These are phyloP conservation scores for Candida koratica DNA, from an alignment of 805 yeast genomes.

Conservation along the genomic window DNA sequence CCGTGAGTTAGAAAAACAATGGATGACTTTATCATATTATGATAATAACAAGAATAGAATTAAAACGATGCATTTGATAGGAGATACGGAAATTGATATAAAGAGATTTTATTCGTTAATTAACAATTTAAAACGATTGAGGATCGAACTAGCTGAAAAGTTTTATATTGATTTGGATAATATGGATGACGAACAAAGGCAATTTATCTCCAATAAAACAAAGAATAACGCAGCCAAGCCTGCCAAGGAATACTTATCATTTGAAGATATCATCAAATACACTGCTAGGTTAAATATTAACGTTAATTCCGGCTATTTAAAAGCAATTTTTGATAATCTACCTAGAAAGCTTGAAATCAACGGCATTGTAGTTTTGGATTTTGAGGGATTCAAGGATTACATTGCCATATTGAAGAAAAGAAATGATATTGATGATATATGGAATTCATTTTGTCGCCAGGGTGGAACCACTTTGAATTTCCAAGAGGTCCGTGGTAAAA, in stretches of 20 bases:
- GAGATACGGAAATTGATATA: conserved; percentile 58
- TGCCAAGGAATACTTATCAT: conserved; percentile 39
- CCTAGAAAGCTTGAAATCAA: conserved; percentile 28
- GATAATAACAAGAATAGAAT: conserved; percentile 57
- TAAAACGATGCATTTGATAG: conserved; percentile 77
- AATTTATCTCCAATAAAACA: conserved; percentile 23
- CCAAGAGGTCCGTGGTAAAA: conserved; percentile 46
- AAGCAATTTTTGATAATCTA: conserved; percentile 41
- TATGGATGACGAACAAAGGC: conserved; percentile 25
- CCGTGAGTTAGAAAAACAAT: conserved; percentile 55
- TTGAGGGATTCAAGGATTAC: conserved; percentile 71
- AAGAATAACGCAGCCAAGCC: conserved; percentile 13
- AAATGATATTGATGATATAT: conserved; percentile 54
- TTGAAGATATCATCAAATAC: conserved; percentile 64
- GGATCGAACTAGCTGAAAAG: conserved; percentile 59
- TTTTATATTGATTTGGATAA: conserved; percentile 44
- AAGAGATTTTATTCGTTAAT: conserved; percentile 44
- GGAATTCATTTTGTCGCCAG: conserved; percentile 27
- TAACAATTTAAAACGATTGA: conserved; percentile 56
- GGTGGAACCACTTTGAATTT: conserved; percentile 34
- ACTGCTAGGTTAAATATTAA: conserved; percentile 69
- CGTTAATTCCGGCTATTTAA: conserved; percentile 52
- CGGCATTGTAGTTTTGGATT: conserved; percentile 44
- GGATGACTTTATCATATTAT: conserved; percentile 80
- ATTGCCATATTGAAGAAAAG: conserved; percentile 65